phyloP scores from a whole-genome alignment of 139 green algal genomes.

The Yamagishiella unicocca region DNA sequence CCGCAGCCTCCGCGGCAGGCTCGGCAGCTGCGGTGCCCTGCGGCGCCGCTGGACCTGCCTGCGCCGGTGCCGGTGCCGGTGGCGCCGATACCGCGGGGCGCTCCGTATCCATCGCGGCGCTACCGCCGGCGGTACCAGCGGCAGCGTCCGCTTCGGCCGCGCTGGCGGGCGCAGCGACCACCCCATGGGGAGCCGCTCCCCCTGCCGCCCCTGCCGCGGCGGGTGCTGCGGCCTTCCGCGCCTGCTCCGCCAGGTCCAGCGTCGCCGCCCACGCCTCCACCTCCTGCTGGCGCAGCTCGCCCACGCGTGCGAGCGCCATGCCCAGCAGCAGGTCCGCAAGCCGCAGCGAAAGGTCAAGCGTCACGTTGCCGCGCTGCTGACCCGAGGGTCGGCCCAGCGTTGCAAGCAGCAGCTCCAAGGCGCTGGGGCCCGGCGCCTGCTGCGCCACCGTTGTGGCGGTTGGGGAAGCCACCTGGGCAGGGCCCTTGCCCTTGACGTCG shows the following conservation, averaged over 20 bases:
- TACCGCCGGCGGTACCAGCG: not conserved
- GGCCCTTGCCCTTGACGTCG: constrained; percentile 46
- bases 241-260: not conserved
- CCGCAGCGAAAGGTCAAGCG: constrained; percentile 75
- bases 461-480: not conserved
- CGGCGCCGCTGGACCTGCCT: not conserved
- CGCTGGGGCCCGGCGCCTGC: not conserved
- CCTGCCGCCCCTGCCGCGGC: not conserved
- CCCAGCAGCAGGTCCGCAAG: constrained; percentile 72
- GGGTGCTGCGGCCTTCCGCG: constrained; percentile 2
- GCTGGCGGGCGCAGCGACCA: no score
- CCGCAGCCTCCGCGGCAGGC: not conserved
- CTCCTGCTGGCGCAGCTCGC: constrained; percentile 39
- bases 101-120: not conserved
- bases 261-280: constrained; percentile 39
- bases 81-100: not conserved
- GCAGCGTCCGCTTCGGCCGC: not conserved
- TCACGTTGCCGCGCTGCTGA: constrained; percentile 58
- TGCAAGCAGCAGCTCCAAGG: constrained; percentile 83
- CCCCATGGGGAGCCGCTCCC: no score
- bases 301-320: constrained; percentile 36
- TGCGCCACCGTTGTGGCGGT: no score
- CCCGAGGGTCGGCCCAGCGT: constrained; percentile 70
- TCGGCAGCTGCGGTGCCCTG: not conserved
- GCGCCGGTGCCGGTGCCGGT: not conserved